Percentiles rank a stretch among this genome's conserved stretches.
Evolutionary conservation across 305 asterid species (phyloP).

Genomic region (Stenogyne calaminthoides): DNA sequence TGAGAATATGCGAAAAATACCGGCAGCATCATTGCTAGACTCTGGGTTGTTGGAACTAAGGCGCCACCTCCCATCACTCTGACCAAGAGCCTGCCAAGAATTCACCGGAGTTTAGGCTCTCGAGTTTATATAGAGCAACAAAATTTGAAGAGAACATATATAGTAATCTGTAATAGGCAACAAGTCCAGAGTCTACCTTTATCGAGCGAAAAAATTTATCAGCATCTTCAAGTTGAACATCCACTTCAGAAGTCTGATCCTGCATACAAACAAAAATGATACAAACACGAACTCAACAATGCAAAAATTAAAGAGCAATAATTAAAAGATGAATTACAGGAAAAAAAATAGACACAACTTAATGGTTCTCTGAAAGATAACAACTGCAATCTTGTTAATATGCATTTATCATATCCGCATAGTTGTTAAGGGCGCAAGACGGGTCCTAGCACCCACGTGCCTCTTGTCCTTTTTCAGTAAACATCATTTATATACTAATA

Average conservation of each 20-base stretch:
- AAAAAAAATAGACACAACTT: background rate
- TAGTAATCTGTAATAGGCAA: slow-evolving; percentile 21
- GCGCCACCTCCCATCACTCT: slow-evolving; percentile 99
- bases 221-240: slow-evolving; percentile 69
- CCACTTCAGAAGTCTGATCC: slow-evolving; percentile 72
- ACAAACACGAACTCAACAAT: slow-evolving; percentile 19
- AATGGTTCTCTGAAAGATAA: slow-evolving; percentile 15
- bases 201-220: slow-evolving; percentile 66
- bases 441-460: too few species aligned
- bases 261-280: slow-evolving; percentile 38
- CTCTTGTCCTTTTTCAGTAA: too few species aligned
- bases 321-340: background rate
- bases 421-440: too few species aligned
- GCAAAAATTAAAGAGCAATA: slow-evolving; percentile 1
- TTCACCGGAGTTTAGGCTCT: slow-evolving; percentile 29
- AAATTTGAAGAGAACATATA: slow-evolving; percentile 18
- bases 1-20: slow-evolving; percentile 39
- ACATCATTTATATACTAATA: too few species aligned
- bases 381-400: background rate
- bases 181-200: slow-evolving; percentile 51
- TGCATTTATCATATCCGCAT: background rate
- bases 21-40: slow-evolving; percentile 89
- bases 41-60: slow-evolving; percentile 80
- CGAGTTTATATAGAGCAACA: slow-evolving; percentile 24
- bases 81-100: slow-evolving; percentile 81